Percentiles rank a stretch among this genome's conserved stretches.
Conservation (phyloP, 805 yeast genomes). For the Metschnikowia cerradonensis region DNA sequence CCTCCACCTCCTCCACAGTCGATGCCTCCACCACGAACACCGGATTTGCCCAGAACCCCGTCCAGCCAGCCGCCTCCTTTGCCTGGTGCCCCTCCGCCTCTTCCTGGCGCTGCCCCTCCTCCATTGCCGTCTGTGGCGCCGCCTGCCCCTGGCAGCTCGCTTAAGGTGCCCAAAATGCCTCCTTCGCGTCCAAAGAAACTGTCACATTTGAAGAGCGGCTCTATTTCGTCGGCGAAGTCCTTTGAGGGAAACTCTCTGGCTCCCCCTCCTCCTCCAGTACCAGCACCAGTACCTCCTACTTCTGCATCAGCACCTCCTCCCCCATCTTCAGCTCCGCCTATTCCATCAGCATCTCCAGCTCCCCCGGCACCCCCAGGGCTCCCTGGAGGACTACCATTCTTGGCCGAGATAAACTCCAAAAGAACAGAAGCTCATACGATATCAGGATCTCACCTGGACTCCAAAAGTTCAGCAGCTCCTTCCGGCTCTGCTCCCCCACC, state of each 20-base stretch:
- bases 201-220: slow-evolving; percentile 26
- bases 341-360: slow-evolving; percentile 8
- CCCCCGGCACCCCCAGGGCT: slow-evolving; percentile 8
- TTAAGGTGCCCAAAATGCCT: slow-evolving; percentile 32
- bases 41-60: slow-evolving; percentile 12
- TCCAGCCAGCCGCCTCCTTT: slow-evolving; percentile 9
- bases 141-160: slow-evolving; percentile 2
- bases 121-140: slow-evolving; percentile 18
- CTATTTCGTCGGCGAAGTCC: slow-evolving; percentile 20
- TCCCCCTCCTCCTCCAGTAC: background rate
- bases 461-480: slow-evolving; percentile 8
- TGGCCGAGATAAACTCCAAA: slow-evolving; percentile 17
- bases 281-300: slow-evolving; percentile 5
- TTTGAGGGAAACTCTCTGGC: slow-evolving; percentile 7
- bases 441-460: background rate
- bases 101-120: slow-evolving; percentile 23
- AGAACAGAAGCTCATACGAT: slow-evolving; percentile 9
- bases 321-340: slow-evolving; percentile 13
- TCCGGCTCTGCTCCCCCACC: slow-evolving; percentile 15
- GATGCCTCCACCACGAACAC: slow-evolving; percentile 11
- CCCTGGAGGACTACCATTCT: slow-evolving; percentile 13
- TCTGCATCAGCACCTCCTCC: slow-evolving; percentile 10
- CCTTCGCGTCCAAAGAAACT: slow-evolving; percentile 40
- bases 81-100: slow-evolving; percentile 15
- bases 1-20: slow-evolving; percentile 5